phyloP scores from a whole-genome alignment of 2,329 filamentous ascomycete genomes.

The Fusarium sp. region DNA sequence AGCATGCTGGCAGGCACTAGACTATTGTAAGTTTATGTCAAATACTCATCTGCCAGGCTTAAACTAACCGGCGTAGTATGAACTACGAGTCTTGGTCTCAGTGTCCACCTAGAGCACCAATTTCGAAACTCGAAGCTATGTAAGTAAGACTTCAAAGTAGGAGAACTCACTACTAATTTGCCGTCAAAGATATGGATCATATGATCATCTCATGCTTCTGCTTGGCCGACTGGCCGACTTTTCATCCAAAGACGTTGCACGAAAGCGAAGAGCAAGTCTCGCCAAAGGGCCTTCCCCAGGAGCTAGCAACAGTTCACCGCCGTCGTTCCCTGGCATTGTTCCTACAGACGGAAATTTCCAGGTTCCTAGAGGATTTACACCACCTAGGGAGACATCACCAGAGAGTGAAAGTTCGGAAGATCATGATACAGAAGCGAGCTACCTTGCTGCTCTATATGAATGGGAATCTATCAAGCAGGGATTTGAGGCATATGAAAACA shows the following conservation, averaged over 20 bases:
- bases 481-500: constrained; percentile 74
- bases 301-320: constrained; percentile 51
- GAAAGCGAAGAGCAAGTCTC: constrained; percentile 76
- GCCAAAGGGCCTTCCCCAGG: constrained; percentile 50
- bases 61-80: constrained; percentile 67
- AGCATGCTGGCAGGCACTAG: constrained; percentile 88
- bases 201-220: constrained; percentile 87
- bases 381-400: constrained; percentile 61
- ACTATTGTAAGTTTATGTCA: constrained; percentile 77
- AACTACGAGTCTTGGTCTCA: constrained; percentile 86
- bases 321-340: constrained; percentile 69
- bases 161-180: constrained; percentile 42
- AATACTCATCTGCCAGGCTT: not conserved
- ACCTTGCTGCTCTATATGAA: constrained; percentile 78
- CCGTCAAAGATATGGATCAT: constrained; percentile 80
- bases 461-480: constrained; percentile 82
- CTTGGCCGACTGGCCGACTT: constrained; percentile 86
- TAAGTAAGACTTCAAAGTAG: constrained; percentile 55
- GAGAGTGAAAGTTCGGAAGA: constrained; percentile 63
- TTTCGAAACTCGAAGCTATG: constrained; percentile 81
- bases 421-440: constrained; percentile 72
- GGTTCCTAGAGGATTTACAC: constrained; percentile 68
- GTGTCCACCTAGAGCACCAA: constrained; percentile 85
- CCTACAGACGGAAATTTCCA: constrained; percentile 65
- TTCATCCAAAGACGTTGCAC: constrained; percentile 78